Base-by-base conservation (phyloP, 169 alveolate species). In the Hammondia hammondi region DNA sequence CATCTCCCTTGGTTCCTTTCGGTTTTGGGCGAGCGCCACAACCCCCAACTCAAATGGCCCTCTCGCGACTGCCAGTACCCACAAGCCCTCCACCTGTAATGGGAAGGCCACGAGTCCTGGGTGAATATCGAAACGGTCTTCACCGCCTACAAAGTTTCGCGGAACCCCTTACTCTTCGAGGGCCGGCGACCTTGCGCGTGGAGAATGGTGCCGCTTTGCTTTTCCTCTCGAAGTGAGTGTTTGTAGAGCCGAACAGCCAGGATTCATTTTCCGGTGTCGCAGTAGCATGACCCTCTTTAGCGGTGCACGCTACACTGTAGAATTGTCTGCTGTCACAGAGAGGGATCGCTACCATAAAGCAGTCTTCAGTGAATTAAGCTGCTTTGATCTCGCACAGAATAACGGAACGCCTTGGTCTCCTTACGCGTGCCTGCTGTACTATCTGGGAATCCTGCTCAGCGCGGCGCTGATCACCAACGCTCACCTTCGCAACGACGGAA, bases 191-290 rank as follows among this genome's bases (percentile, higher is more conserved):
- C 39, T 37, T 92, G 52, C 81, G 92, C 5, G 95, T 92, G 35
- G 95, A 92, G 48, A 52, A 27, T 12, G 90, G 91, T 14, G 91
- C 92, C n/a, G 95, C 92, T 9, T 93, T 92, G 46, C 92, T 92
- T 56, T 37, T 92, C 45, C 77, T 92, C 27, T 72, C 92, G 0
- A 37, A 37, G 95, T 92, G 52, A 77, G 87, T 19, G 24, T 52
- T 1, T 14, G 61, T 52, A 0, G 61, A 14, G 10, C 61, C 61
- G 0, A 52, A 52, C 10, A 52, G 17, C 39, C 29, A 7, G 84
- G 32, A 14, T 72, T n/a, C 45, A n/a, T 72, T 4, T 72, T 35
- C 4, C 29, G 84, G 84, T 27, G 84, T 35, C 84, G 84, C 32
- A 72, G 32, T 9, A 72, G 84, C 84, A 35, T 9, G 24, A 9